A percentile compares a stretch with the other conserved stretches of the same genome.
Conservation (phyloP, 805 yeast genomes). For the Candida nanaspora region DNA sequence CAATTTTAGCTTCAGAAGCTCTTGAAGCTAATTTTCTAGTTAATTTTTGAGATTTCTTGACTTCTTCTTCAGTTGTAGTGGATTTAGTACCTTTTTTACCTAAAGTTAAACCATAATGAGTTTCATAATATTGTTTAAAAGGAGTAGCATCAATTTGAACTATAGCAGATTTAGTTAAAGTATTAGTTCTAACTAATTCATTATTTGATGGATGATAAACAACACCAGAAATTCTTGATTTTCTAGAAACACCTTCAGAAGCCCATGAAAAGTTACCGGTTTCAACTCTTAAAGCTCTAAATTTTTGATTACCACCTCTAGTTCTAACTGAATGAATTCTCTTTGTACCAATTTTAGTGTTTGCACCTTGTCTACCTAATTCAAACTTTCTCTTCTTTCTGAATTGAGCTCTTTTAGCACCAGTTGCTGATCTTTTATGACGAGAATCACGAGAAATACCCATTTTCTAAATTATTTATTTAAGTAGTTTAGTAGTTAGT, state of each 20-base stretch:
- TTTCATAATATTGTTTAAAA: conserved; percentile 98
- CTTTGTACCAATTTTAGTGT: conserved; percentile 98
- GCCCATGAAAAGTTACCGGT: conserved; percentile 99
- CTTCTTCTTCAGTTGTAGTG: conserved; percentile 51
- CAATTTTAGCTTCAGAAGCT: conserved; percentile 78
- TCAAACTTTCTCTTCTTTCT: conserved; percentile 99
- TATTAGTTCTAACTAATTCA: conserved; percentile 99
- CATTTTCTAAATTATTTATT: conserved; percentile 44
- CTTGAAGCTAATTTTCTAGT: conserved; percentile 93
- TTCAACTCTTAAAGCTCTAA: conserved; percentile 99
- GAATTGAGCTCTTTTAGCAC: conserved; percentile 99
- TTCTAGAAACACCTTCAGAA: conserved; percentile 96
- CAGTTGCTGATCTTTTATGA: conserved; percentile 99
- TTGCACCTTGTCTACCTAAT: conserved; percentile 99
- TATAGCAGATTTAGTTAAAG: conserved; percentile 97
- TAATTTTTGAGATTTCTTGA: conserved; percentile 65
- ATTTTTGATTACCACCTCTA: conserved; percentile 99
- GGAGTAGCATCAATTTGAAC: conserved; percentile 99
- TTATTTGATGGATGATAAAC: conserved; percentile 99
- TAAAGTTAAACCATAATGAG: conserved; percentile 90
- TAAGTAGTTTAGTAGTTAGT: conserved; percentile 4
- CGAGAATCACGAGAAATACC: conserved; percentile 99
- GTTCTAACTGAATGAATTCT: conserved; percentile 99
- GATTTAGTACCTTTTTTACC: conserved; percentile 71
- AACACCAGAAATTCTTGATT: conserved; percentile 98